phyloP scores from a whole-genome alignment of 768 basidiomycete species.

The Phlebiopsis flavidoalba region DNA sequence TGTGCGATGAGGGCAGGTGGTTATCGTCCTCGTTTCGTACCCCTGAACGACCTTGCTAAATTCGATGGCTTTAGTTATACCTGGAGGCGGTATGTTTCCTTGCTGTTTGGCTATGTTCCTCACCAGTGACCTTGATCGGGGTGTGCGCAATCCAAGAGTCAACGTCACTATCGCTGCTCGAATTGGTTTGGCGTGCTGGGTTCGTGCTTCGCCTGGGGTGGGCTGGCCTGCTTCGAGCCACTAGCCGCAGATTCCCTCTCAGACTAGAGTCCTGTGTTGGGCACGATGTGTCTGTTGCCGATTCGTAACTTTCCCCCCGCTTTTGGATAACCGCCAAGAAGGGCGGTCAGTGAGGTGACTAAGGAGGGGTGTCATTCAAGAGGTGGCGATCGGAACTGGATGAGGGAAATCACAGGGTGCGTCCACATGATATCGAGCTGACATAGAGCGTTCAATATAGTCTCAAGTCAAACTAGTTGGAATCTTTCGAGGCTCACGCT shows the following conservation, averaged over 20 bases:
- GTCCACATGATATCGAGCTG: conserved; percentile 8
- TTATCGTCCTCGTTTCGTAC: conserved; percentile 63
- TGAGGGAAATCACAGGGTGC: conserved; percentile 93
- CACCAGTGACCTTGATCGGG: not conserved
- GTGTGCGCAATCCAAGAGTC: conserved; percentile 51
- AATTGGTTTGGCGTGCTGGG: too few relatives aligned
- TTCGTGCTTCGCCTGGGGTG: conserved; percentile 63
- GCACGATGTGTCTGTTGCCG: conserved; percentile 95
- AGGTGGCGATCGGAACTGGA: conserved; percentile 81
- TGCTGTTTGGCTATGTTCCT: not conserved
- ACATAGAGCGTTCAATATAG: too few relatives aligned
- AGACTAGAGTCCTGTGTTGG: conserved; percentile 79
- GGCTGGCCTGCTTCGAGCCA: conserved; percentile 78
- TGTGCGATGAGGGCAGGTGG: conserved; percentile 38
- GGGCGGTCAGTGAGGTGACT: conserved; percentile 82
- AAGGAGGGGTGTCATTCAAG: conserved; percentile 76
- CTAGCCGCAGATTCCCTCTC: conserved; percentile 71
- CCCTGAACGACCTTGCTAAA: conserved; percentile 58
- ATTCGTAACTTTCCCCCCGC: too few relatives aligned
- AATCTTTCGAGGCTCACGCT: conserved; percentile 87
- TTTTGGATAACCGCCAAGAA: conserved; percentile 77
- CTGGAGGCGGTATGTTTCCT: conserved; percentile 71
- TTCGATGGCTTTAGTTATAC: conserved; percentile 90
- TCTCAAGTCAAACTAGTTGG: conserved; percentile 48
- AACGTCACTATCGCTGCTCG: too few relatives aligned